Evolutionary conservation across 208 protist genomes (phyloP).

Genomic region (Porcisia deanei): DNA sequence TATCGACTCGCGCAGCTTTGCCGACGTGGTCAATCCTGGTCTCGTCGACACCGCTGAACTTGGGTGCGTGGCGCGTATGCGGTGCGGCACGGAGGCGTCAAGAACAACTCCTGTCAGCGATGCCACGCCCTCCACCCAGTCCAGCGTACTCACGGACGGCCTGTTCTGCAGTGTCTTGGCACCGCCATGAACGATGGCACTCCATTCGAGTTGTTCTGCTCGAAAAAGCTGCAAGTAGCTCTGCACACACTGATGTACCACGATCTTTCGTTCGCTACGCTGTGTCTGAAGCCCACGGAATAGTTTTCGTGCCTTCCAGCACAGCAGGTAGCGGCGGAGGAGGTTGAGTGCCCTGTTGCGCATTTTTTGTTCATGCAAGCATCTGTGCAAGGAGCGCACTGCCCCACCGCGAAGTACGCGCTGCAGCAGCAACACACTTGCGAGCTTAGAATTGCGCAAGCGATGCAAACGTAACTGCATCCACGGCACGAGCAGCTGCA

Average conservation of each 20-base stretch:
- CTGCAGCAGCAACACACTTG: slow-evolving; percentile 63
- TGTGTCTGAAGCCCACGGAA: slow-evolving; percentile 39
- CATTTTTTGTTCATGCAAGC: slow-evolving; percentile 56
- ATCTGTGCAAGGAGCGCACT: slow-evolving; percentile 58
- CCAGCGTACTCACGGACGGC: slow-evolving; percentile 28
- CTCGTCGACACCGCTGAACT: background rate
- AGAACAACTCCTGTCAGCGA: slow-evolving; percentile 28
- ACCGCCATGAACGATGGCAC: slow-evolving; percentile 37
- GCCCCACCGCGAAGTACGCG: slow-evolving; percentile 62
- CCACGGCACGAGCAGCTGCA: slow-evolving; percentile 54
- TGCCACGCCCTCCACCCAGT: slow-evolving; percentile 41
- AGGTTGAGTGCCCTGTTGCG: slow-evolving; percentile 45
- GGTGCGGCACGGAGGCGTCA: slow-evolving; percentile 5
- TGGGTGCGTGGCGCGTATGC: background rate
- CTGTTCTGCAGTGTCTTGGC: slow-evolving; percentile 15
- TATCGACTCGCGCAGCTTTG: slow-evolving; percentile 10
- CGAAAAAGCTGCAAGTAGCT: slow-evolving; percentile 43
- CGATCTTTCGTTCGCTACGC: slow-evolving; percentile 62
- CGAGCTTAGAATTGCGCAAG: slow-evolving; percentile 42
- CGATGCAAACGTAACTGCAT: slow-evolving; percentile 39
- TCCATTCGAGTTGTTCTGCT: slow-evolving; percentile 54
- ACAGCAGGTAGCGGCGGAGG: slow-evolving; percentile 38
- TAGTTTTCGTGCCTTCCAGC: slow-evolving; percentile 46
- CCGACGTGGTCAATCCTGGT: background rate
- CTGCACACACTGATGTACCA: slow-evolving; percentile 51